These are phyloP conservation scores for Globisporangium recalcitrans DNA, from an alignment of 352 stramenopile species.

Conservation along the genomic window DNA sequence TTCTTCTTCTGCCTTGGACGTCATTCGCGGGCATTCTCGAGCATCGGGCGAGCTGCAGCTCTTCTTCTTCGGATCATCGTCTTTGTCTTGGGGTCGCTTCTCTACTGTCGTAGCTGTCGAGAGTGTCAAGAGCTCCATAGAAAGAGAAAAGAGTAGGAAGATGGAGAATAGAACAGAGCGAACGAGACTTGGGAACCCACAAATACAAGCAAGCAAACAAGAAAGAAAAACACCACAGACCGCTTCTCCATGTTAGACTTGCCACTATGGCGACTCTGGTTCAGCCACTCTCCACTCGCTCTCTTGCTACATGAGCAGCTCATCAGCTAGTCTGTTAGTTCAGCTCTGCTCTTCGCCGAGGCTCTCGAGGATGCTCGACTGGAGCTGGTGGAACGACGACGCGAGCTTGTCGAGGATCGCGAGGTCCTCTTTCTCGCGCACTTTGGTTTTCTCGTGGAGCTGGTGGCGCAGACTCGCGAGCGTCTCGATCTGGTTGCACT, in stretches of 20 bases:
- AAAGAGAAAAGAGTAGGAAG: background rate
- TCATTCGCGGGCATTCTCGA: constrained; percentile 3
- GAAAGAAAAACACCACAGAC: background rate
- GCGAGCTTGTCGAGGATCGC: constrained; percentile 79
- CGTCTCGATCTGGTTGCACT: constrained; percentile 39
- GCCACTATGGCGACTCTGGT: too few relatives aligned
- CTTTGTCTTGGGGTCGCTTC: background rate
- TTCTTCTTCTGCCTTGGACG: constrained; percentile 24
- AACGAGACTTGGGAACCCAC: background rate
- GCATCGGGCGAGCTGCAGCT: background rate
- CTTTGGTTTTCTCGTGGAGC: constrained; percentile 36
- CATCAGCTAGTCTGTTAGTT: too few relatives aligned
- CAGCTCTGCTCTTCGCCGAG: constrained; percentile 45
- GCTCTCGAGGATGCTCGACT: constrained; percentile 77
- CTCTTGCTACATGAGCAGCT: too few relatives aligned
- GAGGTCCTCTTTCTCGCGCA: constrained; percentile 68
- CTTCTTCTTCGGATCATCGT: background rate
- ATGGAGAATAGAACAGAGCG: background rate
- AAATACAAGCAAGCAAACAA: background rate
- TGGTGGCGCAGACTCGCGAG: constrained; percentile 50
- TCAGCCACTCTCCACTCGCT: too few relatives aligned
- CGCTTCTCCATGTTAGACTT: background rate
- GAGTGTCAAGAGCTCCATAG: background rate
- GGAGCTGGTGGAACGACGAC: constrained; percentile 66
- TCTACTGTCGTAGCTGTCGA: background rate